phyloP scores from a whole-genome alignment of 805 yeast genomes.

The Wickerhamomyces hampshirensis region DNA sequence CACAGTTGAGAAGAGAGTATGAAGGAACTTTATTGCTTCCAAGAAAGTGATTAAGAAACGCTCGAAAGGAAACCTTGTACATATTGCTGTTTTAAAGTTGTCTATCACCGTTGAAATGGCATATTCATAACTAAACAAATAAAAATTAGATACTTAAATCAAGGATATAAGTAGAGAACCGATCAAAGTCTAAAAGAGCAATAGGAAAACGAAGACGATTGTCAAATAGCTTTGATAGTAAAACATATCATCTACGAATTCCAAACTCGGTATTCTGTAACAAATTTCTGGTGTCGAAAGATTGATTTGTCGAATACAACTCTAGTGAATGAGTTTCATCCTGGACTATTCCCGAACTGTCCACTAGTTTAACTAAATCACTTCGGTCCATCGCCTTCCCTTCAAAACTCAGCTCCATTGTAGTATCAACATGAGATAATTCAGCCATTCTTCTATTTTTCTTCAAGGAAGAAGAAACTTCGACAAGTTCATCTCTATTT shows the following conservation, averaged over 20 bases:
- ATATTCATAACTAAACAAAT: too few relatives aligned
- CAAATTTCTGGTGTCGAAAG: conserved; percentile 21
- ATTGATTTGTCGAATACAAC: conserved; percentile 8
- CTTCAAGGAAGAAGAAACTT: conserved; percentile 20
- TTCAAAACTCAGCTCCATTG: conserved; percentile 39
- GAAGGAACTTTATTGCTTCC: neutral
- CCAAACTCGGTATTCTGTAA: conserved; percentile 22
- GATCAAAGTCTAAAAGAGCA: too few relatives aligned
- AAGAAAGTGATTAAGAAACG: neutral
- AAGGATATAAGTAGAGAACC: too few relatives aligned
- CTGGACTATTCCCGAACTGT: conserved; percentile 30
- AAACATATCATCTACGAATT: neutral
- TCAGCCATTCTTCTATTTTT: conserved; percentile 22
- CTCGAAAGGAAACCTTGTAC: neutral
- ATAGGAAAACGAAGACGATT: too few relatives aligned
- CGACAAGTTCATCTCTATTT: conserved; percentile 24
- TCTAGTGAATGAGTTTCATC: conserved; percentile 23
- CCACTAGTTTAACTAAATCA: conserved; percentile 37
- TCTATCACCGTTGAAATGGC: too few relatives aligned
- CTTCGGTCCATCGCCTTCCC: conserved; percentile 41
- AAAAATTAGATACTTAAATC: too few relatives aligned
- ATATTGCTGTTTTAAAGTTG: too few relatives aligned
- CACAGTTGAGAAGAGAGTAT: conserved; percentile 32
- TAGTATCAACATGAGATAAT: conserved; percentile 15
- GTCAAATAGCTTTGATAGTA: too few relatives aligned